Conservation (phyloP, 2,329 filamentous ascomycete species). For the Colletotrichum liaoningense region DNA sequence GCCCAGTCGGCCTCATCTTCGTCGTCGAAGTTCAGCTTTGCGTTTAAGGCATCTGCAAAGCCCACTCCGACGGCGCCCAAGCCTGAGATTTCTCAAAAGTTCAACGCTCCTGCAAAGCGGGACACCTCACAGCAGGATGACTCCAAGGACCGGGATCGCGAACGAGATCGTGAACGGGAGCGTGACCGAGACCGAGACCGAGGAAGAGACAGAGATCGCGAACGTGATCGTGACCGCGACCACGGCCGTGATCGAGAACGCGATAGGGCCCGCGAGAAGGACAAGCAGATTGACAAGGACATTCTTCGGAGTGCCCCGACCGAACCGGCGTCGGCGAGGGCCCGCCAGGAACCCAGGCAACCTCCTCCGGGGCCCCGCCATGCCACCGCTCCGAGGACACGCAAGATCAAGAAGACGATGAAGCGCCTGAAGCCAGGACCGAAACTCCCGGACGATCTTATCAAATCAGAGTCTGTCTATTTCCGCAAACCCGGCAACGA, state of each 20-base stretch:
- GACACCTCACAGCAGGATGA: conserved; percentile 48
- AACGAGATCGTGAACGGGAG: conserved; percentile 44
- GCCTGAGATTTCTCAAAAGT: conserved; percentile 74
- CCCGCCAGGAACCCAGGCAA: conserved; percentile 46
- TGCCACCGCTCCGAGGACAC: conserved; percentile 59
- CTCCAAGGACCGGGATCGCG: conserved; percentile 24
- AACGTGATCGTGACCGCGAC: conserved; percentile 43
- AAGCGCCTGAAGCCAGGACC: conserved; percentile 79
- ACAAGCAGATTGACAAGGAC: conserved; percentile 54
- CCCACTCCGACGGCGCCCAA: conserved; percentile 67
- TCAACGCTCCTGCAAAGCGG: conserved; percentile 70
- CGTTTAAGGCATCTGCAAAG: conserved; percentile 82
- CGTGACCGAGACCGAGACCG: conserved; percentile 36
- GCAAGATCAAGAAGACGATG: conserved; percentile 75
- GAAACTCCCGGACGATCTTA: conserved; percentile 76
- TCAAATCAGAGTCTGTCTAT: conserved; percentile 88
- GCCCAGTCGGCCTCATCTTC: conserved; percentile 54
- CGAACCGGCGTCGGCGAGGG: conserved; percentile 63
- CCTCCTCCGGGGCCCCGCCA: conserved; percentile 49
- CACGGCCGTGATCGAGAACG: conserved; percentile 48
- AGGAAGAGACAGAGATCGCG: conserved; percentile 20
- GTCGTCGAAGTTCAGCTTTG: conserved; percentile 87
- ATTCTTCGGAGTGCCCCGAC: conserved; percentile 63
- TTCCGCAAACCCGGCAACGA: conserved; percentile 97
- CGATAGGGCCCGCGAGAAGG: conserved; percentile 50